phyloP scores from a whole-genome alignment of 1,139 yeast genomes.

The Debaryomycetaceae sp. region DNA sequence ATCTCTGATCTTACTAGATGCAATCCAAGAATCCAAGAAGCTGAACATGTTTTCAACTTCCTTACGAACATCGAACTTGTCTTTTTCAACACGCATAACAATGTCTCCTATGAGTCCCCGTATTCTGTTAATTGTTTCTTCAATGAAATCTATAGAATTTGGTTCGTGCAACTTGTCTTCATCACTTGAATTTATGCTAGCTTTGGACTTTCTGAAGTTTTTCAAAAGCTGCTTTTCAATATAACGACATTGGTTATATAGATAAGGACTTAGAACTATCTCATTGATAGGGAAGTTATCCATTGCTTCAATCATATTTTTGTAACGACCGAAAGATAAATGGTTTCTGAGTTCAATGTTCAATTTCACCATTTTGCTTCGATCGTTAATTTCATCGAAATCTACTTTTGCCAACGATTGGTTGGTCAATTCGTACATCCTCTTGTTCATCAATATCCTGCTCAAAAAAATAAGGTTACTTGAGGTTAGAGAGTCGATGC shows the following conservation, averaged over 20 bases:
- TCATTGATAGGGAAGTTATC: slow-evolving; percentile 30
- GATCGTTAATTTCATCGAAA: slow-evolving; percentile 22
- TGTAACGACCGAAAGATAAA: slow-evolving; percentile 17
- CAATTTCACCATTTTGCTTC: slow-evolving; percentile 22
- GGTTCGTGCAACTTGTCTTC: not conserved
- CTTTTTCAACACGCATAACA: slow-evolving; percentile 25
- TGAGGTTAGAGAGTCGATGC: slow-evolving; percentile 15
- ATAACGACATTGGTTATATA: slow-evolving; percentile 28
- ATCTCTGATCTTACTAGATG: slow-evolving; percentile 3
- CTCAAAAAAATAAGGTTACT: slow-evolving; percentile 31
- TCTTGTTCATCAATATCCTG: slow-evolving; percentile 29
- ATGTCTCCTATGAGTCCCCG: slow-evolving; percentile 36
- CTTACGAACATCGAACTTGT: slow-evolving; percentile 21
- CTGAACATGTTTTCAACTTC: slow-evolving; percentile 19
- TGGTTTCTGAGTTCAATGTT: slow-evolving; percentile 22
- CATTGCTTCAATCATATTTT: slow-evolving; percentile 17
- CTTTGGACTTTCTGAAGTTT: slow-evolving; percentile 8
- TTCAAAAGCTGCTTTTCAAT: slow-evolving; percentile 23
- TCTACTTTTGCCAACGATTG: slow-evolving; percentile 21
- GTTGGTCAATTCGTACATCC: slow-evolving; percentile 22
- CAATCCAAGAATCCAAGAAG: slow-evolving; percentile 26
- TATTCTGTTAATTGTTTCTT: slow-evolving; percentile 15
- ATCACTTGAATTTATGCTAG: slow-evolving; percentile 2
- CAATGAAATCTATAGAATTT: not conserved
- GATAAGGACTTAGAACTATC: slow-evolving; percentile 32